phyloP scores from a whole-genome alignment of 768 basidiomycete species.

The Steccherinum ochraceum region DNA sequence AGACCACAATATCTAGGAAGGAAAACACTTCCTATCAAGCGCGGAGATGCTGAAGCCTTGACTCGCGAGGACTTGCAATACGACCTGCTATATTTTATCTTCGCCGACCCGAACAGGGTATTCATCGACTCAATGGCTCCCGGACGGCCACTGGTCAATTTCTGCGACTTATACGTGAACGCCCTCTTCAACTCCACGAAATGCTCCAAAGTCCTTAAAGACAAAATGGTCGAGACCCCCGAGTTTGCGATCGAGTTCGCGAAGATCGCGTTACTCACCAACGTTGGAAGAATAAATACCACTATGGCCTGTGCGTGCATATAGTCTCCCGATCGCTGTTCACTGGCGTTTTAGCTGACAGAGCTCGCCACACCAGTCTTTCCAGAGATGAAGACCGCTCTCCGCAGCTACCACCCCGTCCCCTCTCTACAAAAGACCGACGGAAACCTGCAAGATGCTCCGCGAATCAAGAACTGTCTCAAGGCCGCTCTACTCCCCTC shows the following conservation, averaged over 20 bases:
- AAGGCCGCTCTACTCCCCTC: constrained; percentile 52
- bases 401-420: constrained; percentile 74
- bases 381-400: constrained; percentile 72
- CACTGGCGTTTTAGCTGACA: background rate
- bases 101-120: constrained; percentile 57
- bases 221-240: constrained; percentile 80
- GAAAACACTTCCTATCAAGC: constrained; percentile 74
- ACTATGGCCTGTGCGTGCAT: constrained; percentile 72
- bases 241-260: constrained; percentile 74
- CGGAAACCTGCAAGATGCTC: constrained; percentile 72
- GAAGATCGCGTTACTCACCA: constrained; percentile 80
- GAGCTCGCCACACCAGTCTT: constrained; percentile 42
- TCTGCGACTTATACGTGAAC: constrained; percentile 79
- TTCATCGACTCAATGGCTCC: constrained; percentile 61
- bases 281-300: constrained; percentile 88
- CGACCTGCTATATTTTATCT: constrained; percentile 77
- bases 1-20: constrained; percentile 32
- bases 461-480: constrained; percentile 70
- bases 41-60: constrained; percentile 76
- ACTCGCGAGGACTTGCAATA: constrained; percentile 82
- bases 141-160: constrained; percentile 50
- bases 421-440: constrained; percentile 63
- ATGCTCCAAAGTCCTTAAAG: constrained; percentile 83
- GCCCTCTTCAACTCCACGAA: constrained; percentile 74
- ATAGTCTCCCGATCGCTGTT: background rate